Evolutionary conservation across 345 rosid genomes (phyloP).

Genomic region (Pseudoturritis turrita): DNA sequence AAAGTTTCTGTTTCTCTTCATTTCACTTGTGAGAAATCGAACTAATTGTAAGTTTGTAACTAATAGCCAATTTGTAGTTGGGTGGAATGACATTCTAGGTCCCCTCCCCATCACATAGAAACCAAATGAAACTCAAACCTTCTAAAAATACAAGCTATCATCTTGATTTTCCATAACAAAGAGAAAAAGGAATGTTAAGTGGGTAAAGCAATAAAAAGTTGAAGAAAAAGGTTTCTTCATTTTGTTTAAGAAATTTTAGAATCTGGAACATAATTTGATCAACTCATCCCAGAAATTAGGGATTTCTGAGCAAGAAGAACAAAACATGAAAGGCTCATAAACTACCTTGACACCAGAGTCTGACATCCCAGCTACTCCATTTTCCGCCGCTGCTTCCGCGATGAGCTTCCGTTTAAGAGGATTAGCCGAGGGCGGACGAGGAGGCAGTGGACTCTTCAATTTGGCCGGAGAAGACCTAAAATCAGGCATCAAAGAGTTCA

Average conservation of each 20-base stretch:
- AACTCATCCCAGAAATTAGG: background rate
- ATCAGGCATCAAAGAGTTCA: constrained; percentile 33
- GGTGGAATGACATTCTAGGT: background rate
- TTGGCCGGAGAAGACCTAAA: constrained; percentile 48
- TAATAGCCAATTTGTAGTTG: background rate
- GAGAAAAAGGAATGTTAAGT: background rate
- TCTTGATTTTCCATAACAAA: background rate
- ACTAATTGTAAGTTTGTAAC: background rate
- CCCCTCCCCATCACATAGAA: background rate
- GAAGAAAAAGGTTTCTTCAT: background rate
- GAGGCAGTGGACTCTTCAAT: constrained; percentile 68
- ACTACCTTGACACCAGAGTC: constrained; percentile 72
- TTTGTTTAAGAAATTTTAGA: background rate
- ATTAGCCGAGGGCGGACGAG: constrained; percentile 81
- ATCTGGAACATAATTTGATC: background rate
- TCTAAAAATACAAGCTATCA: background rate
- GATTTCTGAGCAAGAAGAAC: background rate
- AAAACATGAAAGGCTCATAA: background rate
- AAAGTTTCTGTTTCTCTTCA: background rate
- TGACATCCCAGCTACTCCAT: constrained; percentile 31
- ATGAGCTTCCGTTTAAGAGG: constrained; percentile 89
- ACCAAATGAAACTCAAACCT: constrained; percentile 1
- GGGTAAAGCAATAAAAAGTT: background rate
- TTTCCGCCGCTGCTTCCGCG: constrained; percentile 40
- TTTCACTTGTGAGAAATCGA: background rate